These are phyloP conservation scores for Eucalyptus paniculata DNA, from an alignment of 345 rosid genomes.

Conservation along the genomic window DNA sequence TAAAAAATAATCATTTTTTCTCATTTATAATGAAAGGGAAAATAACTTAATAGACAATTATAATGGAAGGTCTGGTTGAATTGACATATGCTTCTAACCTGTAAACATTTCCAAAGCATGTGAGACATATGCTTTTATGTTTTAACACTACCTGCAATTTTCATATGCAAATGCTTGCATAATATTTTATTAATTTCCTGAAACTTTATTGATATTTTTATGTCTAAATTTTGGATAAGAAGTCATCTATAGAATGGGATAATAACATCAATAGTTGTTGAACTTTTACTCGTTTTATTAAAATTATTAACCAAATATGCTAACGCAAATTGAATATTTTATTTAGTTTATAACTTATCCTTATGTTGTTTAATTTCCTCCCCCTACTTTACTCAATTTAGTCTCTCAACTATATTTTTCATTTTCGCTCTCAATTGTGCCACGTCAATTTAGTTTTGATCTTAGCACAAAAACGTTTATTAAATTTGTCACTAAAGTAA, in stretches of 20 bases:
- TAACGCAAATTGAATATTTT: neutral
- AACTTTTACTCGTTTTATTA: neutral
- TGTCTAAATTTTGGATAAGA: neutral
- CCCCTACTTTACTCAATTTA: neutral
- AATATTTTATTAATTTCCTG: neutral
- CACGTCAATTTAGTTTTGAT: neutral
- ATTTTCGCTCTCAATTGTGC: neutral
- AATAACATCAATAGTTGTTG: neutral
- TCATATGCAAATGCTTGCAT: neutral
- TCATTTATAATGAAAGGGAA: neutral
- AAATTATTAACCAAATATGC: neutral
- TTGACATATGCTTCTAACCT: neutral
- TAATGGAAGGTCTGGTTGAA: neutral
- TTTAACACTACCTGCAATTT: neutral
- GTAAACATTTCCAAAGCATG: neutral
- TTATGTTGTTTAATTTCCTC: neutral
- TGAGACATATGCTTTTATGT: neutral
- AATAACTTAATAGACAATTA: neutral
- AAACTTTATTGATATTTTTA: neutral
- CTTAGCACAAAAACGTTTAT: neutral
- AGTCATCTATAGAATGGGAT: neutral
- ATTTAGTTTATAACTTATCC: neutral
- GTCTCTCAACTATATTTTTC: neutral
- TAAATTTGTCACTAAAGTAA: neutral
- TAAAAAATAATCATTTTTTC: neutral